A percentile compares a stretch with the other conserved stretches of the same genome.
Conservation (phyloP, 805 yeast species). For the Spathaspora sp. region DNA sequence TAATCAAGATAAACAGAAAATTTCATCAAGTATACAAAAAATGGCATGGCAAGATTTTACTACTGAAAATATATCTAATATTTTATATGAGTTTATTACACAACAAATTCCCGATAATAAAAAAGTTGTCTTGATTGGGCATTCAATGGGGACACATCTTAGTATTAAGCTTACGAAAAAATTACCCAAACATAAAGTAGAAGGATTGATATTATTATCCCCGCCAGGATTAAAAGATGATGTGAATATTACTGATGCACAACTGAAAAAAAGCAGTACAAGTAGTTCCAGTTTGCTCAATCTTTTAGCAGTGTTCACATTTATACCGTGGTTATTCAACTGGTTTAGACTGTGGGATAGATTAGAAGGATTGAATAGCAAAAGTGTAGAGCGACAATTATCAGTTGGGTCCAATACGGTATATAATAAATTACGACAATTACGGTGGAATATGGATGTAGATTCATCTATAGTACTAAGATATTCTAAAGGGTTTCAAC, state of each 20-base stretch:
- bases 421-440: conserved; percentile 50
- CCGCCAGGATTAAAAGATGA: conserved; percentile 43
- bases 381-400: conserved; percentile 58
- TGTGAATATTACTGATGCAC: background rate
- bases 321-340: conserved; percentile 48
- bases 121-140: conserved; percentile 54
- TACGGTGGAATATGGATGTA: conserved; percentile 69
- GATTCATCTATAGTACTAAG: conserved; percentile 50
- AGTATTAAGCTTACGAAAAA: conserved; percentile 41
- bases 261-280: background rate
- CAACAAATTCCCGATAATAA: conserved; percentile 38
- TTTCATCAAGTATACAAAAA: conserved; percentile 22
- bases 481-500: conserved; percentile 49
- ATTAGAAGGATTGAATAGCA: conserved; percentile 55
- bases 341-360: conserved; percentile 57
- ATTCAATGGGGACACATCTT: conserved; percentile 70
- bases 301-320: conserved; percentile 21
- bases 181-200: conserved; percentile 37
- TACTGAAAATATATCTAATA: conserved; percentile 38
- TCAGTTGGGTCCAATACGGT: conserved; percentile 19
- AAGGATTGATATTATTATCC: conserved; percentile 45
- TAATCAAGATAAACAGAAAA: conserved; percentile 25
- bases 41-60: conserved; percentile 41
- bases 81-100: conserved; percentile 34
- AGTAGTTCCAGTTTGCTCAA: background rate